Evolutionary conservation across 129 eudicot species (phyloP), one percentile per base, ranked within the genome.

Genomic region (Solidago caesia): DNA sequence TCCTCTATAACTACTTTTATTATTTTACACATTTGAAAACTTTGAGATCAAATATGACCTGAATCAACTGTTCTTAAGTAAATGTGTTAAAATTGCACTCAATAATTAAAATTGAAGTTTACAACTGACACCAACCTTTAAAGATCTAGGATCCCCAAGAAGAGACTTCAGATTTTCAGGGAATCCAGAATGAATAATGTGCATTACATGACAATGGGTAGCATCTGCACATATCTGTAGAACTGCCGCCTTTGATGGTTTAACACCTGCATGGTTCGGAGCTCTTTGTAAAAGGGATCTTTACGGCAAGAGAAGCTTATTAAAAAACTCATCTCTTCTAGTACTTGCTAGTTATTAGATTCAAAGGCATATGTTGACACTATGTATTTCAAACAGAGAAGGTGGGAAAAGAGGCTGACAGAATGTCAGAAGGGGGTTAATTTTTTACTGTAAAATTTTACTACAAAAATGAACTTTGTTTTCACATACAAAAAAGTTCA

Each of bases 181-280:
- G 57, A 92, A 84, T 78, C 92, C 92, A 76, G 96, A 87, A 77
- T 92, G 96, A 67, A 80, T 44, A 71, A 92, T 79, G 82, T 92
- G 97, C 89, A 92, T 81, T 15, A 92, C 96, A 77, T 87, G 78
- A 64, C 96, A 92, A 79, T 72, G 49, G 52, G 63, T 82, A 58
- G 70, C 74, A 53, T 84, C 91, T 25, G 85, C 94, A 81, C 97
- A 92, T 78, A 92, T 80, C 67, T 92, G 97, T 87, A 92, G 74
- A 72, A 92, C 94, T 51, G 97, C 96, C 39, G 87, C 89, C 85
- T 87, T 92, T 48, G 89, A 85, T 67, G 85, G 91, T 16, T 72
- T 74, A 53, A 79, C 86, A 64, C 94, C 97, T 92, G 89, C 84
- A 64, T 16, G 68, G 77, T 81, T 68, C 70, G 77, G 44, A 52